Percentiles rank a stretch among this genome's conserved stretches.
Evolutionary conservation across 2,329 filamentous ascomycete genomes (phyloP).

Genomic region (Fusarium nanum): DNA sequence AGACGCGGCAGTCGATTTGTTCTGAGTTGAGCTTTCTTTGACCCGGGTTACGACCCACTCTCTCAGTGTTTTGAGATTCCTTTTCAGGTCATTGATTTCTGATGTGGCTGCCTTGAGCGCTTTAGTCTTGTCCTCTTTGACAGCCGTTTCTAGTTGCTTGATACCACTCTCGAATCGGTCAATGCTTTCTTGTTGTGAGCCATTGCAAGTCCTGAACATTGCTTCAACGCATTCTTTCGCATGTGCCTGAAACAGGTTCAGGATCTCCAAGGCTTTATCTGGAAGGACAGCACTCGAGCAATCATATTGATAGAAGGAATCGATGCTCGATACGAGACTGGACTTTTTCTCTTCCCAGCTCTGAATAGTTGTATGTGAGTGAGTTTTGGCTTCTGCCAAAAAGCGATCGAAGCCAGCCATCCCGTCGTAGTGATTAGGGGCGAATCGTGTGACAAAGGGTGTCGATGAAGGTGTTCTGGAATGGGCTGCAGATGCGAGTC

Average conservation of each 20-base stretch:
- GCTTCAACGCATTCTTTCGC: constrained; percentile 3
- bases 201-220: neutral
- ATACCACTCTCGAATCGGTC: neutral
- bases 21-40: neutral
- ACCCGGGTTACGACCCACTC: neutral
- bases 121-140: neutral
- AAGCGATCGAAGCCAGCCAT: neutral
- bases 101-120: neutral
- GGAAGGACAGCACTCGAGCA: neutral
- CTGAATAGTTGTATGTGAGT: neutral
- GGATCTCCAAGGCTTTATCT: neutral
- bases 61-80: fast-evolving
- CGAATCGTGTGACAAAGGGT: neutral
- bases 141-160: neutral
- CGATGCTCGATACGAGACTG: neutral
- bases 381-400: neutral
- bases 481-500: too few species aligned
- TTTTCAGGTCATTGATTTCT: neutral
- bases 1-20: neutral
- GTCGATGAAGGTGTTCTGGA: neutral
- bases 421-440: neutral
- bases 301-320: neutral
- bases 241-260: neutral
- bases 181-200: neutral
- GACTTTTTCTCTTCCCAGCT: neutral